Conservation (phyloP, 2,329 filamentous ascomycete genomes). For the Trematosphaeria pertusa region DNA sequence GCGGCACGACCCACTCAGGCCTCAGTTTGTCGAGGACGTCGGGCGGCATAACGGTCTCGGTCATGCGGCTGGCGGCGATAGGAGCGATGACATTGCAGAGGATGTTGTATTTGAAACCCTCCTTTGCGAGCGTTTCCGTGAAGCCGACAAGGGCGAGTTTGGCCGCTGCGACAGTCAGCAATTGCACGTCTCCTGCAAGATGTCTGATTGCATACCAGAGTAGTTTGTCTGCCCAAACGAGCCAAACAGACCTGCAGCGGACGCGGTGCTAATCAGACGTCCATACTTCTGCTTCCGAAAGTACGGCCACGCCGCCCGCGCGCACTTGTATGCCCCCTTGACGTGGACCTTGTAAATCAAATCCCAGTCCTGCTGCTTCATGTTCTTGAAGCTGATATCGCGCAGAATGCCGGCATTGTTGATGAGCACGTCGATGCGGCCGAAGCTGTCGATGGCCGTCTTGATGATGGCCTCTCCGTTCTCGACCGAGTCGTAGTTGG, state of each 20-base stretch:
- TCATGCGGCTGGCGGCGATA: slow-evolving; percentile 95
- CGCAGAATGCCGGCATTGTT: slow-evolving; percentile 98
- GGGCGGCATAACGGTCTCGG: slow-evolving; percentile 92
- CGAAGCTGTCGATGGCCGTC: slow-evolving; percentile 79
- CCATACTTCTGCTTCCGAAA: slow-evolving; percentile 99
- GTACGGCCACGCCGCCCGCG: slow-evolving; percentile 92
- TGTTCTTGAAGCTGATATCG: slow-evolving; percentile 98
- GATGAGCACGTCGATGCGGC: slow-evolving; percentile 91
- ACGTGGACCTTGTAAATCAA: slow-evolving; percentile 92
- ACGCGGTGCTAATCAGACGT: slow-evolving; percentile 94
- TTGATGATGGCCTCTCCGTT: slow-evolving; percentile 94
- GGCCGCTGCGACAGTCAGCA: slow-evolving; percentile 65
- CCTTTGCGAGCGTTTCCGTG: slow-evolving; percentile 96
- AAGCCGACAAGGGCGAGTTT: slow-evolving; percentile 96
- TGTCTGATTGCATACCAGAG: slow-evolving; percentile 62
- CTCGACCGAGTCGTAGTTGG: slow-evolving; percentile 96
- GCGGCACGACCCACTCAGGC: slow-evolving; percentile 93
- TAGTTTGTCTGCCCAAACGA: slow-evolving; percentile 97
- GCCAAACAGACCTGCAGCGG: slow-evolving; percentile 93
- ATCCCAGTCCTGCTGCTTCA: slow-evolving; percentile 97
- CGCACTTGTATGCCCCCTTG: slow-evolving; percentile 92
- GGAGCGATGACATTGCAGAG: slow-evolving; percentile 93
- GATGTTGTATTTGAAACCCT: slow-evolving; percentile 98
- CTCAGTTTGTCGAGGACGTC: slow-evolving; percentile 84
- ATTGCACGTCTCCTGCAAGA: neutral